Conservation (phyloP, 2,329 filamentous ascomycete species). For the Fusarium dimerum region DNA sequence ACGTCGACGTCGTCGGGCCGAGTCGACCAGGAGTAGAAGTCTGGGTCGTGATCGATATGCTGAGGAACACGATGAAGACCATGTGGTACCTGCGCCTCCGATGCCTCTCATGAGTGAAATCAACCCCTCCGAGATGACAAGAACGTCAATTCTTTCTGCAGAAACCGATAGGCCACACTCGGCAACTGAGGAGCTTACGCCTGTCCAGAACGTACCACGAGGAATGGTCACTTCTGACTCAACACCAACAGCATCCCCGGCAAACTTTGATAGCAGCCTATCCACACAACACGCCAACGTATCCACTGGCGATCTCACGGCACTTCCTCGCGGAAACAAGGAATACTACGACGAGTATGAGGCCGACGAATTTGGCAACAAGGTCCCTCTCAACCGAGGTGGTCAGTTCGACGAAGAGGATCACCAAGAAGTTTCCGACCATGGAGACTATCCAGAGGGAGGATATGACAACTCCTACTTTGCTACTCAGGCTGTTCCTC, state of each 20-base stretch:
- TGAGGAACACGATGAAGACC: constrained; percentile 56
- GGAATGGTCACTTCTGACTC: constrained; percentile 62
- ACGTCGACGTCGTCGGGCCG: constrained; percentile 53
- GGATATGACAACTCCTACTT: constrained; percentile 51
- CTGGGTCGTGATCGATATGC: constrained; percentile 46
- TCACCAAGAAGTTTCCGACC: constrained; percentile 31
- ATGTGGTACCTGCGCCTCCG: constrained; percentile 65
- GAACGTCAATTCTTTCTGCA: constrained; percentile 83
- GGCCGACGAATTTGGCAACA: constrained; percentile 46
- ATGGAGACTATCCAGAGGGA: constrained; percentile 42
- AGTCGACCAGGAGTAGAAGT: constrained; percentile 47
- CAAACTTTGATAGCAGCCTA: constrained; percentile 60
- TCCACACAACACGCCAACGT: constrained; percentile 68
- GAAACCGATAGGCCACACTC: constrained; percentile 74
- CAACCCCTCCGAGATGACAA: constrained; percentile 82
- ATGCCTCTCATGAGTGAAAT: constrained; percentile 90
- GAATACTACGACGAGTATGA: constrained; percentile 49
- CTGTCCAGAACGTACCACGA: constrained; percentile 64
- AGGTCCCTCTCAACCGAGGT: constrained; percentile 43
- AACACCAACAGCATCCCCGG: constrained; percentile 61
- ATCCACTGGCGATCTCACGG: constrained; percentile 59
- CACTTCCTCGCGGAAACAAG: constrained; percentile 51
- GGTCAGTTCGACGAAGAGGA: constrained; percentile 48
- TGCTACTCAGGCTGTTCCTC: constrained; percentile 62
- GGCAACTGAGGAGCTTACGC: constrained; percentile 62